Evolutionary conservation across 108 stramenopile genomes (phyloP).

Genomic region (Craspedostauros australis): DNA sequence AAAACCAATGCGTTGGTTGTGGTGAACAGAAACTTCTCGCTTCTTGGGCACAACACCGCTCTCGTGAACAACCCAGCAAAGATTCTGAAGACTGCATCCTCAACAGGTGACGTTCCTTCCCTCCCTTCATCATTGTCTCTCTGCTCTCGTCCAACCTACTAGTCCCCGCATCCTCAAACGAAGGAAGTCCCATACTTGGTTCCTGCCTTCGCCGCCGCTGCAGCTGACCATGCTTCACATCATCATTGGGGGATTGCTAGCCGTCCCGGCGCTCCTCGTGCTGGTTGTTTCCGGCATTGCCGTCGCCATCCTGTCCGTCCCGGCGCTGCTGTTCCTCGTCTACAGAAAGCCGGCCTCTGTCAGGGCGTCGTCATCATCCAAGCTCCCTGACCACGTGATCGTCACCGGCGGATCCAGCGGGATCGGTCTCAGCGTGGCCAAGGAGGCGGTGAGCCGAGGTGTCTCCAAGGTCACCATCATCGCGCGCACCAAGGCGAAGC

Average conservation of each 20-base stretch:
- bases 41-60: no score
- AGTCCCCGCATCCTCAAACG: no score
- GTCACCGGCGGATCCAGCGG: conserved; percentile 83
- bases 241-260: conserved; percentile 42
- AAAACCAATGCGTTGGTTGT: no score
- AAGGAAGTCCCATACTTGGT: no score
- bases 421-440: conserved; percentile 76
- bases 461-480: conserved; percentile 61
- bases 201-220: no score
- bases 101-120: no score
- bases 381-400: conserved; percentile 45
- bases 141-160: no score
- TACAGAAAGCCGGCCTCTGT: neutral
- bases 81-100: no score
- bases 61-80: no score
- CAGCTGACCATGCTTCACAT: conserved; percentile 17
- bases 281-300: conserved; percentile 34
- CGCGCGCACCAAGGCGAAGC: conserved; percentile 52
- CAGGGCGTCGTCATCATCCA: neutral
- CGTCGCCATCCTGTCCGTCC: conserved; percentile 47
- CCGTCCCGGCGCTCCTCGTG: conserved; percentile 46
- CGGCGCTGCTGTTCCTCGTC: conserved; percentile 39
- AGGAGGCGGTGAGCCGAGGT: conserved; percentile 47
- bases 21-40: no score
- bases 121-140: no score